A percentile compares a stretch with the other conserved stretches of the same genome.
phyloP scores from a whole-genome alignment of 495 filamentous ascomycete species.

The Annulohypoxylon bovei region DNA sequence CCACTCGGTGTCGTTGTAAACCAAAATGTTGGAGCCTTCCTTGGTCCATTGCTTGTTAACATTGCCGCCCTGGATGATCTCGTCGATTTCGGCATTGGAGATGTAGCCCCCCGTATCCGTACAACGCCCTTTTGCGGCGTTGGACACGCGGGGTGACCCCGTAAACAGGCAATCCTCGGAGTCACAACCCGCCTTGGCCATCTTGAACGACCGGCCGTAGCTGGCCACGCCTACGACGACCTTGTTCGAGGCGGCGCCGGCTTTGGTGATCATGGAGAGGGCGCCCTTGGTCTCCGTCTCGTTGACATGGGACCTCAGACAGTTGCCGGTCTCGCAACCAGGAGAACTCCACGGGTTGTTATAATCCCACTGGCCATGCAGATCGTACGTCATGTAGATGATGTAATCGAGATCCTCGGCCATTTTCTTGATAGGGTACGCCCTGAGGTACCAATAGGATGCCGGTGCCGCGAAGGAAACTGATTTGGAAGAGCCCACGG shows the following conservation, averaged over 20 bases:
- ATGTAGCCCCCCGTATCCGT: conserved; percentile 8
- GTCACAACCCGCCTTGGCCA: conserved; percentile 9
- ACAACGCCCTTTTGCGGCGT: conserved; percentile 6
- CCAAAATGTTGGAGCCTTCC: conserved; percentile 2
- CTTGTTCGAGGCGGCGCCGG: conserved; percentile 6
- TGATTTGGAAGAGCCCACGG: conserved; percentile 32
- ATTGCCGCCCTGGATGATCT: not conserved
- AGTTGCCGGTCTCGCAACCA: not conserved
- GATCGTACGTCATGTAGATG: conserved; percentile 48
- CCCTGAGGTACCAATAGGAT: conserved; percentile 41
- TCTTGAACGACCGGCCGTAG: conserved; percentile 15
- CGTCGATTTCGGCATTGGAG: conserved; percentile 17
- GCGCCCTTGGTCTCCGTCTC: conserved; percentile 7
- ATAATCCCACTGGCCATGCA: conserved; percentile 37
- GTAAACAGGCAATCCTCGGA: conserved; percentile 4
- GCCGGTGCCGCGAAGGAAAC: conserved; percentile 45
- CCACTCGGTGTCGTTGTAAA: conserved; percentile 4
- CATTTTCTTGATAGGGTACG: conserved; percentile 39
- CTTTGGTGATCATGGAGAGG: conserved; percentile 18
- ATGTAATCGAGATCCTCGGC: conserved; percentile 45
- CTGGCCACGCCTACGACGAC: conserved; percentile 6
- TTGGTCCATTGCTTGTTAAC: not conserved
- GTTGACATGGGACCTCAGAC: conserved; percentile 9
- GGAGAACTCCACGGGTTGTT: conserved; percentile 2
- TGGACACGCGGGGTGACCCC: not conserved